Percentiles rank a stretch among this genome's conserved stretches.
Conservation (phyloP, 1,284 basidiomycete species). For the Boletus calvinii region DNA sequence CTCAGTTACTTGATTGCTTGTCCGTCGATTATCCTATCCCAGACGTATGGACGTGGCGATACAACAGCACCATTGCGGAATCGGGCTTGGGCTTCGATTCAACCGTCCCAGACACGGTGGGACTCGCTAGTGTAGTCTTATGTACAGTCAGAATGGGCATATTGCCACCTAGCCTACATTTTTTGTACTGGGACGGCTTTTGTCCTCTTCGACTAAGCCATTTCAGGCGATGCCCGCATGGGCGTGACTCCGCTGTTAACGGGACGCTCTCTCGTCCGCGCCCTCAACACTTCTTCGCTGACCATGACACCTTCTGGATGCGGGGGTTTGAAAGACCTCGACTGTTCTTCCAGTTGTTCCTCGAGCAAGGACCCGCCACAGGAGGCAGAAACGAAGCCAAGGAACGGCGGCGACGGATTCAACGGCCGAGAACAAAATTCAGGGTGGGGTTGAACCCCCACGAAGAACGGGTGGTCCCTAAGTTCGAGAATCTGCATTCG, state of each 20-base stretch:
- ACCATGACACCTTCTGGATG: constrained; percentile 53
- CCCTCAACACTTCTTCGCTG: constrained; percentile 42
- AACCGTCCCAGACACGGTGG: background rate
- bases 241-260: constrained; percentile 25
- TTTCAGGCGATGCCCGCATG: constrained; percentile 22
- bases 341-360: constrained; percentile 75
- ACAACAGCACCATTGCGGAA: background rate
- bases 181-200: background rate
- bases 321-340: constrained; percentile 47
- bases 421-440: constrained; percentile 99
- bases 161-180: background rate
- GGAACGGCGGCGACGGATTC: constrained; percentile 96
- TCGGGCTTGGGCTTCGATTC: constrained; percentile 3
- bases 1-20: too few relatives aligned
- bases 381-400: constrained; percentile 92
- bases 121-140: background rate
- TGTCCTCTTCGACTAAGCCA: constrained; percentile 14
- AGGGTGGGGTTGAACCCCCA: constrained; percentile 95
- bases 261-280: constrained; percentile 33
- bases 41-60: too few relatives aligned
- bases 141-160: constrained; percentile 1
- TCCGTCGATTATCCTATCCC: too few relatives aligned
- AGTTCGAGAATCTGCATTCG: constrained; percentile 98
- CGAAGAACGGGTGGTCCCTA: constrained; percentile 90
- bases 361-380: constrained; percentile 56